Evolutionary conservation across 345 rosid species (phyloP).

Genomic region (Cardamine resedifolia): DNA sequence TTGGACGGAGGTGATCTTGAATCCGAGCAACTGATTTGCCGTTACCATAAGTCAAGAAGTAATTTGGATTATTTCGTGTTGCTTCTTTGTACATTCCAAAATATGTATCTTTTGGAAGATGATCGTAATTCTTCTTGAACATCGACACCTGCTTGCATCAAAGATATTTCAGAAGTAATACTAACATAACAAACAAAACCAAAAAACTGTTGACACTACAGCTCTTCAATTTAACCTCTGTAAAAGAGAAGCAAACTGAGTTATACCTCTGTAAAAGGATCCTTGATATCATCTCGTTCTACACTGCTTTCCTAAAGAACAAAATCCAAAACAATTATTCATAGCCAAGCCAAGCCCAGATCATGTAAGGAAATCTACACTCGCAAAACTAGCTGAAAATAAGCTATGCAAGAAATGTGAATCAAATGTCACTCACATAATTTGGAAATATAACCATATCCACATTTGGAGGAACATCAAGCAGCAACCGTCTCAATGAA

Average conservation of each 20-base stretch:
- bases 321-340: conserved; percentile 21
- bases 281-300: conserved; percentile 85
- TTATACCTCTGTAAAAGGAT: conserved; percentile 90
- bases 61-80: conserved; percentile 90
- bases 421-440: conserved; percentile 62
- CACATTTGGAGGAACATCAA: conserved; percentile 78
- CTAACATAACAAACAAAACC: neutral
- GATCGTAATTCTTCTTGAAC: conserved; percentile 93
- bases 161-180: conserved; percentile 2
- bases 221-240: neutral
- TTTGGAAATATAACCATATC: conserved; percentile 95
- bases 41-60: conserved; percentile 92
- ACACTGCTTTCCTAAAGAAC: conserved; percentile 75
- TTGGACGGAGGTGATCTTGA: conserved; percentile 92
- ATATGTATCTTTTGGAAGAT: conserved; percentile 91
- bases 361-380: neutral
- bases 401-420: neutral
- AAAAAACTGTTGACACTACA: neutral
- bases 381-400: conserved; percentile 10
- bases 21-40: conserved; percentile 90
- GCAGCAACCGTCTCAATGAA: conserved; percentile 78
- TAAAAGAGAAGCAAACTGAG: neutral
- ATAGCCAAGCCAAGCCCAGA: conserved; percentile 5
- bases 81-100: conserved; percentile 94
- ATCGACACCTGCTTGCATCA: conserved; percentile 68